Percentiles rank a stretch among this genome's conserved stretches.
Evolutionary conservation across 1,139 yeast species (phyloP).

Genomic region (Suhomyces choctaworum): DNA sequence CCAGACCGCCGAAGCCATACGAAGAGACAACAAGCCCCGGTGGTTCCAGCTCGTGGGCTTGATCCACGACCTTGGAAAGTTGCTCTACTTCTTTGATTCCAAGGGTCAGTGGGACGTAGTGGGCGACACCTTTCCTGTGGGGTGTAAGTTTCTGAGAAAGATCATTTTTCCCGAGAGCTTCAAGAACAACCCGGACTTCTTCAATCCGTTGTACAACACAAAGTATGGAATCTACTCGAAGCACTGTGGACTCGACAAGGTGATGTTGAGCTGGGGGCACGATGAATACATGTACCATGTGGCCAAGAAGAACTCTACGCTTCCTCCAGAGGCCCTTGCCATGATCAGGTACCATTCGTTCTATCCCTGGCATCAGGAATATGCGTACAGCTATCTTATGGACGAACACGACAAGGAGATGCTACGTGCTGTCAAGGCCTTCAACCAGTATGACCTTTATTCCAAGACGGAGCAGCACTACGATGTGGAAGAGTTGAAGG

Average conservation of each 20-base stretch:
- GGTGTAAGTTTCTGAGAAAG: constrained; percentile 61
- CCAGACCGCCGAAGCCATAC: constrained; percentile 75
- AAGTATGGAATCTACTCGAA: constrained; percentile 67
- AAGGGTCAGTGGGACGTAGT: constrained; percentile 84
- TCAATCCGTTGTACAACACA: constrained; percentile 64
- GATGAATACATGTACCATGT: constrained; percentile 78
- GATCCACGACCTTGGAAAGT: constrained; percentile 70
- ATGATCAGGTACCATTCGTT: constrained; percentile 77
- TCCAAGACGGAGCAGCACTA: constrained; percentile 57
- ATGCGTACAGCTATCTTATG: constrained; percentile 66
- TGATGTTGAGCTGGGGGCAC: constrained; percentile 79
- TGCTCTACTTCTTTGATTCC: constrained; percentile 68
- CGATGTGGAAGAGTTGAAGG: constrained; percentile 51
- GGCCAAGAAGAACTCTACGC: constrained; percentile 60
- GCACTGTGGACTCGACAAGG: constrained; percentile 67
- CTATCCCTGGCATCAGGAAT: constrained; percentile 76
- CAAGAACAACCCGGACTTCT: constrained; percentile 57
- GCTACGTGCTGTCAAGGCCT: constrained; percentile 64
- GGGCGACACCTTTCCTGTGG: constrained; percentile 77
- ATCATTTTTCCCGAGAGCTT: constrained; percentile 65
- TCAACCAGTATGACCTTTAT: constrained; percentile 68
- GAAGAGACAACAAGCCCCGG: constrained; percentile 65
- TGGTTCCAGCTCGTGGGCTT: constrained; percentile 78
- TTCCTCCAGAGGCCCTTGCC: constrained; percentile 68
- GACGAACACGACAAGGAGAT: constrained; percentile 61